These are phyloP conservation scores for Prunus mira DNA, from an alignment of 306 rosid species.

Conservation along the genomic window DNA sequence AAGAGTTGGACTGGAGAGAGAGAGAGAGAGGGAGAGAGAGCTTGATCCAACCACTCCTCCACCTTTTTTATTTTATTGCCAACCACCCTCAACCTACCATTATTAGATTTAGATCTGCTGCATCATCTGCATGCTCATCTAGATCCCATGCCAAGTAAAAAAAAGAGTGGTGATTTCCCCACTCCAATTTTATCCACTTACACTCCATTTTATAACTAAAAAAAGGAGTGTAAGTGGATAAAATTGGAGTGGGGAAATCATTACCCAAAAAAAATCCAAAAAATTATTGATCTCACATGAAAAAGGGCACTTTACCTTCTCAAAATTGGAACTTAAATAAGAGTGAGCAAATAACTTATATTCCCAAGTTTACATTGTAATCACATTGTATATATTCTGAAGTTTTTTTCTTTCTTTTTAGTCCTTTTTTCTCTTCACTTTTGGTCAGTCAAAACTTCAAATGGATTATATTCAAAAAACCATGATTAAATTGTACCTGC, in stretches of 20 bases:
- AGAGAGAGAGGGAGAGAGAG: conserved; percentile 3
- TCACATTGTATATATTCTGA: background rate
- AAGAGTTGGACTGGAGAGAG: background rate
- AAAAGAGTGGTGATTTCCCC: too few relatives aligned
- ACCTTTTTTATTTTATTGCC: conserved; percentile 24
- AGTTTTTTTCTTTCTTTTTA: background rate
- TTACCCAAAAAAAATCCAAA: background rate
- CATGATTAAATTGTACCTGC: background rate
- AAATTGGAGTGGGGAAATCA: too few relatives aligned
- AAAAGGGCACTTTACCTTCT: background rate
- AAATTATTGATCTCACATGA: background rate
- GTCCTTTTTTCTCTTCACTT: background rate
- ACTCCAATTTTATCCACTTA: too few relatives aligned
- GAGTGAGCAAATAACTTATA: background rate
- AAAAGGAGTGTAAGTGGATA: too few relatives aligned
- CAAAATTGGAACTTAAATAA: background rate
- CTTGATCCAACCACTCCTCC: conserved; percentile 37
- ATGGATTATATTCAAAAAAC: background rate
- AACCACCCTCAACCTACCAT: conserved; percentile 43
- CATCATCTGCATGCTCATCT: conserved; percentile 6
- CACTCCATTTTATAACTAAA: too few relatives aligned
- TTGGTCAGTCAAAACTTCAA: background rate
- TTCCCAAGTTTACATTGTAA: too few relatives aligned
- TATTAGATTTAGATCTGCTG: conserved; percentile 8
- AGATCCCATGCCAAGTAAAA: background rate